Evolutionary conservation across 169 alveolate species (phyloP).

Genomic region (Babesia bovis): DNA sequence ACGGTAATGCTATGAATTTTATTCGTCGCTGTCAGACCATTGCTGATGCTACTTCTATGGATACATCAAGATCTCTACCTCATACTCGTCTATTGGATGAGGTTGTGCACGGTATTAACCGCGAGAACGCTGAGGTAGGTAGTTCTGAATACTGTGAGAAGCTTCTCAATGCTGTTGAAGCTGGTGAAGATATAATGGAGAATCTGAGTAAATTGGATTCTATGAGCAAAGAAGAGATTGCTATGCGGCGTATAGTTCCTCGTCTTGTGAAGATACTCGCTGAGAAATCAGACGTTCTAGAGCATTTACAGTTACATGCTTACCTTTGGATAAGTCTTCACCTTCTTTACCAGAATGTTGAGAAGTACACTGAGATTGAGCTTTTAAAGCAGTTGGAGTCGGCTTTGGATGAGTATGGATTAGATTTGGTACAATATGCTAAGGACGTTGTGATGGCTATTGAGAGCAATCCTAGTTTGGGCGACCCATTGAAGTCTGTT

Average conservation of each 20-base stretch:
- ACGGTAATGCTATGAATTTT: slow-evolving; percentile 17
- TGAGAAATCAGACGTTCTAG: background rate
- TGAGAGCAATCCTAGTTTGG: background rate
- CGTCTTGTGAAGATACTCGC: slow-evolving; percentile 17
- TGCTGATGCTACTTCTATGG: slow-evolving; percentile 4
- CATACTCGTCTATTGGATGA: slow-evolving; percentile 30
- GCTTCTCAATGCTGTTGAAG: slow-evolving; percentile 11
- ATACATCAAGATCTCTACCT: slow-evolving; percentile 26
- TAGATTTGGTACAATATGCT: slow-evolving; percentile 8
- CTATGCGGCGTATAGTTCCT: slow-evolving; percentile 11
- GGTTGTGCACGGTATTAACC: slow-evolving; percentile 4
- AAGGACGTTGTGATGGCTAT: background rate
- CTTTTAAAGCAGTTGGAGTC: background rate
- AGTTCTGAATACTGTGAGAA: slow-evolving; percentile 10
- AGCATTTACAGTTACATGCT: slow-evolving; percentile 8
- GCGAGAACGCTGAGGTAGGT: background rate
- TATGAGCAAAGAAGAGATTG: slow-evolving; percentile 2
- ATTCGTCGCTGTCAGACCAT: slow-evolving; percentile 54
- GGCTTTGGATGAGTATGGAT: background rate
- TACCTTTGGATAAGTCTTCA: slow-evolving; percentile 24
- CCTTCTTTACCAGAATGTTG: slow-evolving; percentile 21
- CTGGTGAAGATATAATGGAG: slow-evolving; percentile 9
- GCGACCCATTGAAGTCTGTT: background rate
- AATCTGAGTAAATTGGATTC: slow-evolving; percentile 34
- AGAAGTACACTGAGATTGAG: background rate